Conservation (phyloP, 441 rosid genomes). For the Geranium incanum region DNA sequence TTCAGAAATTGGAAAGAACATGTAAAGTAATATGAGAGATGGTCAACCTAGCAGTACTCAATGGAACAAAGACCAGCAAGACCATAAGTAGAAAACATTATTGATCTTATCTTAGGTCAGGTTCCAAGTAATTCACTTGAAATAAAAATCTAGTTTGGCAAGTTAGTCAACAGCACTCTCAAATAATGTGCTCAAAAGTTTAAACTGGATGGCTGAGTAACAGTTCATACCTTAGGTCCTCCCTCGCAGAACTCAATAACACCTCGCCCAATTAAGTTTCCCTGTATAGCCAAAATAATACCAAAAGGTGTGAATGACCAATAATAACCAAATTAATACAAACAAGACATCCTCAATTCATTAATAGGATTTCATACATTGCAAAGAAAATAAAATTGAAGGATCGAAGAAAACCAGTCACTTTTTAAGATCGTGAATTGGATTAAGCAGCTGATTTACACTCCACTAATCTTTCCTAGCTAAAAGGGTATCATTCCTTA, state of each 20-base stretch:
- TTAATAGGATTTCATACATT: neutral
- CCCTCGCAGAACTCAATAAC: conserved; percentile 72
- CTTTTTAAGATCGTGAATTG: neutral
- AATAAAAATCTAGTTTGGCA: neutral
- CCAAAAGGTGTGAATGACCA: neutral
- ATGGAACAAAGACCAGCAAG: neutral
- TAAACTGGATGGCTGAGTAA: conserved; percentile 4
- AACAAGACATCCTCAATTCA: neutral
- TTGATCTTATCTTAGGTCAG: neutral
- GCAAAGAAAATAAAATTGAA: neutral
- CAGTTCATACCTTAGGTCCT: conserved; percentile 50
- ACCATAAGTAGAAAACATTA: neutral
- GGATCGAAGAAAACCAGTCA: neutral
- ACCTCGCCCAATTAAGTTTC: conserved; percentile 79
- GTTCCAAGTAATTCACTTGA: conserved; percentile 3
- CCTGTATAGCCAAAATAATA: conserved; percentile 39
- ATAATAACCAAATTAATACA: neutral
- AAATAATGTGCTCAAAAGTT: neutral
- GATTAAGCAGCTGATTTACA: neutral
- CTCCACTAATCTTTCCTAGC: neutral
- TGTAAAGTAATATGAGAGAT: neutral
- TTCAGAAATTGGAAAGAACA: conserved; percentile 12
- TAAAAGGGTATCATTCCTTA: neutral
- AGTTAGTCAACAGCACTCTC: neutral
- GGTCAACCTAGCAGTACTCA: neutral